Percentiles rank a stretch among this genome's conserved stretches.
These are phyloP conservation scores for Ustilago xerochloae DNA, from an alignment of 1,284 basidiomycete species.

Conservation along the genomic window DNA sequence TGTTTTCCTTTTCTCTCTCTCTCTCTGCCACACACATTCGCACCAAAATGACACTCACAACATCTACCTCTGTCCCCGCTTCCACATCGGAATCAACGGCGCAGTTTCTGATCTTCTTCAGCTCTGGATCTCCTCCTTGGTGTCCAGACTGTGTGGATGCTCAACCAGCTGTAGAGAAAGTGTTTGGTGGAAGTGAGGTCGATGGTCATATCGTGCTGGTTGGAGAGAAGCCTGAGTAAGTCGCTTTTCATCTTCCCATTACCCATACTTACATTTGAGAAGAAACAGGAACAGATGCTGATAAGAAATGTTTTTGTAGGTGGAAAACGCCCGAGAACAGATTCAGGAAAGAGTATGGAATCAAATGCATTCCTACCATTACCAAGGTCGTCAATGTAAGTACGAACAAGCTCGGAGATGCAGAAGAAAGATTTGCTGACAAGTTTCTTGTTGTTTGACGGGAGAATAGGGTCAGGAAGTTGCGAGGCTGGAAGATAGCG, in stretches of 20 bases:
- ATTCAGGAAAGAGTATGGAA: constrained; percentile 37
- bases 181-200: constrained; percentile 29
- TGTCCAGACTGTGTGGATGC: constrained; percentile 58
- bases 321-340: constrained; percentile 48
- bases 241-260: not conserved
- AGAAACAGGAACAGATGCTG: too few relatives aligned
- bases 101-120: constrained; percentile 53
- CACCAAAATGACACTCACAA: constrained; percentile 28
- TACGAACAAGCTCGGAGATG: not conserved
- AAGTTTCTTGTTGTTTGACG: not conserved
- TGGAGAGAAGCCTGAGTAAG: constrained; percentile 43
- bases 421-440: not conserved
- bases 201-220: constrained; percentile 45
- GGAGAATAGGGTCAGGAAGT: constrained; percentile 40
- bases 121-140: constrained; percentile 51
- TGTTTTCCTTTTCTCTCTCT: too few relatives aligned
- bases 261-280: not conserved
- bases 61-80: constrained; percentile 14
- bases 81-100: not conserved
- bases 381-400: constrained; percentile 40
- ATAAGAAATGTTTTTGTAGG: constrained; percentile 5
- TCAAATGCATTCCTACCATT: constrained; percentile 51
- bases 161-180: constrained; percentile 31
- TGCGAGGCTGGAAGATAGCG: constrained; percentile 44
- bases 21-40: not conserved